Evolutionary conservation across 1,284 basidiomycete genomes (phyloP), one percentile per base, ranked within the genome.

Genomic region (Sanghuangporus baumii): DNA sequence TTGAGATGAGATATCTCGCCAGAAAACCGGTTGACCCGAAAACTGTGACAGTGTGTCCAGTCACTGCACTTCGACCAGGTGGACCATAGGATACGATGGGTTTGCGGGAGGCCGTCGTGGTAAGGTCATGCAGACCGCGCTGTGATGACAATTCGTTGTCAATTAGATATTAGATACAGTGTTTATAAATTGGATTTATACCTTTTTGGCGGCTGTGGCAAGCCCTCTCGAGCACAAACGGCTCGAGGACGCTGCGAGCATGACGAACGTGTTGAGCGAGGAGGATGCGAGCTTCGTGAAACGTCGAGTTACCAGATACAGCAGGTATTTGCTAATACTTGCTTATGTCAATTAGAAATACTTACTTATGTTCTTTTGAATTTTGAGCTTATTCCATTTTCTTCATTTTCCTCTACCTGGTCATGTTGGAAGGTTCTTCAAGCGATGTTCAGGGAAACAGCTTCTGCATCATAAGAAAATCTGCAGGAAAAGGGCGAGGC

Each of bases 21-120:
- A 99, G 79, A 75, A 98, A 99, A 6, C 96, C 94, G 9, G 96
- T 98, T 72, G 89, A 93, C 40, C 96, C 96, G 78, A 99, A 99
- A 61, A 99, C 96, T 36, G 96, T 99, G 48, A 91, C 96, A 54
- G 90, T 86, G 76, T 96, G 94, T 2, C 95, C 95, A 58, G 88
- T 88, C 66, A 88, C 85, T 6, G 93, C 88, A 71, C 93, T 94
- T 70, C 96, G 88, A 59, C 94, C 94, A 41, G 93, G 87, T 59
- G 86, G 82, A 18, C 93, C 94, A 66, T 85, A 78, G 16, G 87
- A 83, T 70, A 94, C 80, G 68, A 91, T 76, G 40, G 91, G 86
- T 71, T 87, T 86, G 67, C 77, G 76, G 51, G 78, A 76, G 61
- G 87, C 83, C 38, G 87, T 76, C n/a, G 80, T 81, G 65, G 80